Percentiles rank a stretch among this genome's conserved stretches.
phyloP scores from a whole-genome alignment of 176 grass and related monocot genomes.

The Triticum monococcum region DNA sequence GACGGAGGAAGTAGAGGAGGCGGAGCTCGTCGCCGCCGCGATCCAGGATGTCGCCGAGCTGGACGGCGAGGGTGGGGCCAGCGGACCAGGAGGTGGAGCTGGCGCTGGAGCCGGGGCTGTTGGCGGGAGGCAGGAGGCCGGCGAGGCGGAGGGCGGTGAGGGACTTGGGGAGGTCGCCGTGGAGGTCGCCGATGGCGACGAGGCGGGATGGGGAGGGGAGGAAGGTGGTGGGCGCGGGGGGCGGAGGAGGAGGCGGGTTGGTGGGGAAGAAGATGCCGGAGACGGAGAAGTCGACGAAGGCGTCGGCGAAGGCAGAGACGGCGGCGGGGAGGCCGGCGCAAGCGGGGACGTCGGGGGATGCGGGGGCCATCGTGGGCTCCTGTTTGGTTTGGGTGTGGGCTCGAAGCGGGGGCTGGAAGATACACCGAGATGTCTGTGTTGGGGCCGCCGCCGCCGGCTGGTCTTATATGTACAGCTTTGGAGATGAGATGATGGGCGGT shows the following conservation, averaged over 20 bases:
- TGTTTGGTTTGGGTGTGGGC: neutral
- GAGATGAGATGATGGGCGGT: neutral
- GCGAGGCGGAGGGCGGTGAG: constrained; percentile 75
- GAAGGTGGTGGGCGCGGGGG: constrained; percentile 27
- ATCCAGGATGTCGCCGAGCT: constrained; percentile 91
- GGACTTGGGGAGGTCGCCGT: constrained; percentile 82
- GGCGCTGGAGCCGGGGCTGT: neutral
- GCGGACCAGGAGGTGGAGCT: constrained; percentile 54
- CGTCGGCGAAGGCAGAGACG: constrained; percentile 82
- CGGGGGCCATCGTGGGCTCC: neutral
- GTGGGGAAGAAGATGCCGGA: constrained; percentile 70
- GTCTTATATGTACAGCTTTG: neutral
- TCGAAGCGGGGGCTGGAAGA: neutral
- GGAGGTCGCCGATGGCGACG: constrained; percentile 86
- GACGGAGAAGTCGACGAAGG: constrained; percentile 77
- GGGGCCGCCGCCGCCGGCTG: neutral
- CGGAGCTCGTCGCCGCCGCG: constrained; percentile 88
- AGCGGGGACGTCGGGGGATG: constrained; percentile 26
- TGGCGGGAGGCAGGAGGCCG: constrained; percentile 34
- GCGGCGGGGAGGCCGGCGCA: constrained; percentile 62
- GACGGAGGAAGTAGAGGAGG: constrained; percentile 78
- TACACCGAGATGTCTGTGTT: neutral
- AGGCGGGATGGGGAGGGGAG: constrained; percentile 62
- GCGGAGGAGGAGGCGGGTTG: neutral
- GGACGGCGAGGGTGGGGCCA: constrained; percentile 70